Evolutionary conservation across 306 rosid species (phyloP).

Genomic region (Prosopis cineraria): DNA sequence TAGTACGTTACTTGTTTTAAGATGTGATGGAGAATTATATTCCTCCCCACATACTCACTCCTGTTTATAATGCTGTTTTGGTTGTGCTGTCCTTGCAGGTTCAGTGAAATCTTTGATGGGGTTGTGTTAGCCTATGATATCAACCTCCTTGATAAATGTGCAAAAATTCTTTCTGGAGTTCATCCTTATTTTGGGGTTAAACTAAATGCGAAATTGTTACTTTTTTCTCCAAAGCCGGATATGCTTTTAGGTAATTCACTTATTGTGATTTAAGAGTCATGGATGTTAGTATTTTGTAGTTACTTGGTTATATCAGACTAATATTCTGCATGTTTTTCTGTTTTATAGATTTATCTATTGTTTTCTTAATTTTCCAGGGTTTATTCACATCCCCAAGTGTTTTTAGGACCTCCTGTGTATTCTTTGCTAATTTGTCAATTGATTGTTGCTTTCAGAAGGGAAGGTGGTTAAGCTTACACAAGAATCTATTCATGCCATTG

Average conservation of each 20-base stretch:
- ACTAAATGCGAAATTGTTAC: slow-evolving; percentile 58
- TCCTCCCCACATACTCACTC: neutral
- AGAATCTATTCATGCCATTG: slow-evolving; percentile 69
- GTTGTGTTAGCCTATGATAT: slow-evolving; percentile 75
- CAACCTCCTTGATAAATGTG: slow-evolving; percentile 45
- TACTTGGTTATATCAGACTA: neutral
- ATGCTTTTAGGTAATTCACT: slow-evolving; percentile 73
- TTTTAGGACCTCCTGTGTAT: neutral
- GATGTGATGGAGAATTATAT: neutral
- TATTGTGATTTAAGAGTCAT: neutral
- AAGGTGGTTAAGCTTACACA: slow-evolving; percentile 71
- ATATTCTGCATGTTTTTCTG: neutral
- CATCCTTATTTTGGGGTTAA: slow-evolving; percentile 67
- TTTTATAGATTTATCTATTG: neutral
- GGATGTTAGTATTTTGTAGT: neutral
- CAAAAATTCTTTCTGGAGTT: slow-evolving; percentile 55
- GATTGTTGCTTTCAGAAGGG: slow-evolving; percentile 61
- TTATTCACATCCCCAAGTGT: neutral
- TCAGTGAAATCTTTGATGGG: slow-evolving; percentile 69
- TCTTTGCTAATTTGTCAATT: slow-evolving; percentile 26
- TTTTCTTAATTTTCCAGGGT: neutral
- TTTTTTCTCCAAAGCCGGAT: slow-evolving; percentile 81
- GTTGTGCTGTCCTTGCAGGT: slow-evolving; percentile 49
- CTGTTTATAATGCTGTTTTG: neutral
- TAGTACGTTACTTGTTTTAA: neutral